A percentile compares a stretch with the other conserved stretches of the same genome.
phyloP scores from a whole-genome alignment of 768 basidiomycete species.

The Podaxis carcinomalis region DNA sequence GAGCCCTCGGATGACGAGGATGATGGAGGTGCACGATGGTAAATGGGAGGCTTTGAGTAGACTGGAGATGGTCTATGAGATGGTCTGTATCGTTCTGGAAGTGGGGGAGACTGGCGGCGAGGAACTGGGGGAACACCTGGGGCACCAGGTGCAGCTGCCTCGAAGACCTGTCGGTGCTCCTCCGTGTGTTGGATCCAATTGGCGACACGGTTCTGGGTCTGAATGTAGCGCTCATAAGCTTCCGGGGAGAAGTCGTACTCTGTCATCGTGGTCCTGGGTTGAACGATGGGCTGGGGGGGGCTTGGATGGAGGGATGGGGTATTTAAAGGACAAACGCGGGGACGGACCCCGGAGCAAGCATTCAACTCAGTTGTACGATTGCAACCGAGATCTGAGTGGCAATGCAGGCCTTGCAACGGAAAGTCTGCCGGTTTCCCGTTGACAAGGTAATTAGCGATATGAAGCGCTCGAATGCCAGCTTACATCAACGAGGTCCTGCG shows the following conservation, averaged over 20 bases:
- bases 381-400: background rate
- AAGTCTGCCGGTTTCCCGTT: background rate
- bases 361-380: background rate
- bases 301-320: background rate
- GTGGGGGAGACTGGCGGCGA: conserved; percentile 10
- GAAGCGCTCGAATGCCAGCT: background rate
- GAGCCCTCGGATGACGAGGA: conserved; percentile 21
- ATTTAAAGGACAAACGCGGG: conserved; percentile 1
- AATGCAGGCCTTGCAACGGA: background rate
- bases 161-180: conserved; percentile 28
- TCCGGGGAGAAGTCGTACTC: conserved; percentile 62
- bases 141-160: conserved; percentile 18
- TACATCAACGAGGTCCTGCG: background rate
- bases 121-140: conserved; percentile 8
- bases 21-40: conserved; percentile 6
- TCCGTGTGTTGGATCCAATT: conserved; percentile 50
- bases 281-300: background rate
- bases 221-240: conserved; percentile 41
- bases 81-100: conserved; percentile 14
- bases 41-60: conserved; percentile 5
- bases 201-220: conserved; percentile 43
- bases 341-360: conserved; percentile 2
- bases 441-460: background rate
- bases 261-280: conserved; percentile 34
- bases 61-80: background rate